Base-by-base conservation (phyloP, 352 stramenopile genomes). In the Pythium guiyangense region DNA sequence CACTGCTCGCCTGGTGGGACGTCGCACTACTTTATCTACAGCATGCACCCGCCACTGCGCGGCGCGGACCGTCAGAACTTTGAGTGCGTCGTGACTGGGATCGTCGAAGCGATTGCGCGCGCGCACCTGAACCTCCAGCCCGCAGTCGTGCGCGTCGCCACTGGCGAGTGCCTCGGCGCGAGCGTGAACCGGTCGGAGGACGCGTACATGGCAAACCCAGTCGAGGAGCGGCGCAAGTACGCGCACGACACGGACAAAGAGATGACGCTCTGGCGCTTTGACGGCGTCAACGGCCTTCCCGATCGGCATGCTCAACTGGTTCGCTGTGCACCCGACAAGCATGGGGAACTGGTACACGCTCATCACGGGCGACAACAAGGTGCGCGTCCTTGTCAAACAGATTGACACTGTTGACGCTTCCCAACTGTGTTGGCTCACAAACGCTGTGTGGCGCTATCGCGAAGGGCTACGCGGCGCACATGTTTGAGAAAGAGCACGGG, bases 351-450 rank as follows among this genome's bases (percentile, higher is more conserved):
- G 84, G 73, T 97, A 97, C 69, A 92, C 78, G 34, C 71, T 97
- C n/a, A 95, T 97, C 57, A 96, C 84, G 1, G 89, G 90, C 20
- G 92, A 98, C 70, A 97, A 98, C 73, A 97, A 97, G 61, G 74
- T 82, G 27, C 9, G 40, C 26, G 8, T 43, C n/a, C n/a, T n/a
- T n/a, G n/a, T n/a, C n/a, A n/a, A n/a, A n/a, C n/a, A 5, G 8
- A 18, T 27, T 12, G 18, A 44, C 39, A 1, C n/a, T 4, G 42
- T 5, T 25, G 40, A 4, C 15, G 14, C n/a, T 45, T 0, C 6
- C 3, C 39, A 14, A 12, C 2, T 15, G 6, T 10, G 20, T 14
- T 14, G 11, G 11, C 42, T 47, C 29, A 47, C 42, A 47, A 12
- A 2, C 5, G 14, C 6, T 44, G 39, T 51, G 4, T 50, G 31